Evolutionary conservation across 129 eudicot genomes (phyloP).

Genomic region (Smallanthus sonchifolius): DNA sequence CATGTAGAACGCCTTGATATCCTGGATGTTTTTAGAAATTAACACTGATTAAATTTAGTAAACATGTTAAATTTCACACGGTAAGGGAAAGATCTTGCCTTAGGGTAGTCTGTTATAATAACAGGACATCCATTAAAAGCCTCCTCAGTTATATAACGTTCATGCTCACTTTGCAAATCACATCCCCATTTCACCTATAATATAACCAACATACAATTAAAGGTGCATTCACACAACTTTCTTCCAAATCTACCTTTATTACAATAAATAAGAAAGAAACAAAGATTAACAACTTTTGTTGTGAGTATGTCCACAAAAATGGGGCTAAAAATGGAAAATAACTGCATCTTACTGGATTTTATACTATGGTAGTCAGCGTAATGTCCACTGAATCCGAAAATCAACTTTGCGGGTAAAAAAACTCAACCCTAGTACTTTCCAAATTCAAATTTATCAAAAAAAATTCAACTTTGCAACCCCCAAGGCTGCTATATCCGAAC

Average conservation of each 20-base stretch:
- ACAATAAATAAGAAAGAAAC: not conserved
- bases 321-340: not conserved
- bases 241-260: not conserved
- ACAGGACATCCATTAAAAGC: constrained; percentile 94
- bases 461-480: not conserved
- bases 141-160: constrained; percentile 87
- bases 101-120: constrained; percentile 90
- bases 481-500: not conserved
- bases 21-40: constrained; percentile 43
- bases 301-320: not conserved
- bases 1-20: constrained; percentile 97
- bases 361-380: not conserved
- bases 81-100: constrained; percentile 41
- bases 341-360: not conserved
- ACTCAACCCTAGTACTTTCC: not conserved
- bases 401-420: not conserved
- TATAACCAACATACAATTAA: not conserved
- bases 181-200: constrained; percentile 97
- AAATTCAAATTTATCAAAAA: not conserved
- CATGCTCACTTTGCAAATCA: constrained; percentile 98
- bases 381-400: not conserved
- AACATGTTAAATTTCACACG: not conserved
- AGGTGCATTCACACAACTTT: not conserved
- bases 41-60: not conserved
- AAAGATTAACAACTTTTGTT: not conserved